Base-by-base conservation (phyloP, 192 early-diverging fungal genomes). In the Dispira simplex region DNA sequence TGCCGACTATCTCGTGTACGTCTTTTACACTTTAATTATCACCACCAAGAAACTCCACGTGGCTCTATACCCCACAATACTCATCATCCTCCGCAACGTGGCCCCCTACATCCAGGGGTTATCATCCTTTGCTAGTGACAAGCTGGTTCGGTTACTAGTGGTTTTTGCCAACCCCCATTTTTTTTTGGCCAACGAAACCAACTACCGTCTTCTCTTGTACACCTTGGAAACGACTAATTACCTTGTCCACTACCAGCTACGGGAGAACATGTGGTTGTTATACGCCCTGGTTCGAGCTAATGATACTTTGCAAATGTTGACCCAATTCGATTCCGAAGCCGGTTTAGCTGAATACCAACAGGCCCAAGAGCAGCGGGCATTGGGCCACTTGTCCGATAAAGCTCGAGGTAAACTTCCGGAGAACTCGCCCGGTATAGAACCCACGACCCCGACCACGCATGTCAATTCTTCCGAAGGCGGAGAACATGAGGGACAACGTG, bases 1-100 rank as follows among this genome's bases (percentile, higher is more conserved):
- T 63, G 90, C 79, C 0, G 93, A 96, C 65, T 90, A 85, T 74
- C 74, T 94, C 63, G 83, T 93, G 64, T 76, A 89, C 85, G 83
- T 86, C 23, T 81, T 89, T 21, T 85, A 86, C 62, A 81, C 77
- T 21, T 67, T 92, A 10, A 82, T 92, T 49, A 80, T 89, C 26
- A 81, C 89, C 12, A 88, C 89, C 26, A 80, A 78, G 65, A 79
- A 82, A 13, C 70, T 78, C 20, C 67, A 90, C 44, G 63, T 77
- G 8, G 74, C 83, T 0, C 73, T 92, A 8, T 90, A 91, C 71
- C 88, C 90, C 56, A 84, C 84, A 39, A 64, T 92, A 28, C 73
- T 96, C 26, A 70, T 88, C 18, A 79, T 85, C n/a, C 75, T 96
- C 25, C 73, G 85, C 46, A 96, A 96, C 67, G 79, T 92, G 16